Conservation (phyloP, 495 filamentous ascomycete genomes). For the Lindgomyces ingoldianus region DNA sequence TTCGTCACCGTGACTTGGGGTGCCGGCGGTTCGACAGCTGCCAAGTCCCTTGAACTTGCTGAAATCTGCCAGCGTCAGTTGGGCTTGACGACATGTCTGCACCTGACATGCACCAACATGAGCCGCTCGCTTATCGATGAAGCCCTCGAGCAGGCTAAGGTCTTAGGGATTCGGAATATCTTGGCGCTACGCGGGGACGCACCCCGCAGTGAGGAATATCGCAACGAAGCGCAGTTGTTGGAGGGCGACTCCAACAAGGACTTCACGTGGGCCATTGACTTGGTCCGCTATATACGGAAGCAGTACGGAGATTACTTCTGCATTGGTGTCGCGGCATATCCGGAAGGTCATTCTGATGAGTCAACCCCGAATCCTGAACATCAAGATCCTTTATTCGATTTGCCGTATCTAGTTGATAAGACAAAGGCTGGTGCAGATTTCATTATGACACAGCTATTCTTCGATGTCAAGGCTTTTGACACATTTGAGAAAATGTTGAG, state of each 20-base stretch:
- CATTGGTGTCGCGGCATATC: slow-evolving; percentile 90
- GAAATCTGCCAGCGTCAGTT: slow-evolving; percentile 93
- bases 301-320: slow-evolving; percentile 94
- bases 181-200: slow-evolving; percentile 93
- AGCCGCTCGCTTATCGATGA: slow-evolving; percentile 80
- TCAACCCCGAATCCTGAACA: slow-evolving; percentile 63
- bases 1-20: slow-evolving; percentile 99
- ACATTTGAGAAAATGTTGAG: slow-evolving; percentile 76
- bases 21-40: slow-evolving; percentile 86
- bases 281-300: slow-evolving; percentile 85
- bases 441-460: slow-evolving; percentile 99
- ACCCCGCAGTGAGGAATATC: slow-evolving; percentile 84
- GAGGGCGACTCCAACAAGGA: slow-evolving; percentile 70
- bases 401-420: slow-evolving; percentile 92
- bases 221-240: slow-evolving; percentile 50
- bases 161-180: slow-evolving; percentile 90
- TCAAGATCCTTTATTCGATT: slow-evolving; percentile 76
- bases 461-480: slow-evolving; percentile 78
- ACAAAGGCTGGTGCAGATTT: slow-evolving; percentile 91
- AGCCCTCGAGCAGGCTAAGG: slow-evolving; percentile 87
- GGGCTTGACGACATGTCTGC: slow-evolving; percentile 89
- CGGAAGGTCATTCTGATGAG: slow-evolving; percentile 94
- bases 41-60: slow-evolving; percentile 88
- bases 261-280: slow-evolving; percentile 86
- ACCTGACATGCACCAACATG: slow-evolving; percentile 98